These are phyloP conservation scores for Euphrasia arctica DNA, from an alignment of 305 asterid species.

Conservation along the genomic window DNA sequence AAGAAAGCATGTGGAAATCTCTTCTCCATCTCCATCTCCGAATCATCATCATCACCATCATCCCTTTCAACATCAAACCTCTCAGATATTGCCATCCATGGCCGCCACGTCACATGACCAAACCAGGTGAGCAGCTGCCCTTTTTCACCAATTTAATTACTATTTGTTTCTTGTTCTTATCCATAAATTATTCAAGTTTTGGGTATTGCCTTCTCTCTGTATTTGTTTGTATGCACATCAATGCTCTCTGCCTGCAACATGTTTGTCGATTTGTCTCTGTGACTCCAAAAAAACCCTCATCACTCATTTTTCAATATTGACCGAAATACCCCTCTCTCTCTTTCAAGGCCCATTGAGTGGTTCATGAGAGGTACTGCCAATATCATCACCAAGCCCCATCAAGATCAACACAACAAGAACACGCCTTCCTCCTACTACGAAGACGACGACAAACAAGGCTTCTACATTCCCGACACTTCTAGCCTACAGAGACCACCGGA, in stretches of 20 bases:
- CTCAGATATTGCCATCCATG: slow-evolving; percentile 26
- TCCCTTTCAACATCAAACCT: background rate
- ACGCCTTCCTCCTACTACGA: slow-evolving; percentile 16
- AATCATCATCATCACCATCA: too few species aligned
- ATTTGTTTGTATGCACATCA: slow-evolving; percentile 33
- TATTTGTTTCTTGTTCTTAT: slow-evolving; percentile 35
- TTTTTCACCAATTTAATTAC: background rate
- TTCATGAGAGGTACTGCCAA: slow-evolving; percentile 39
- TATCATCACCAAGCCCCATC: slow-evolving; percentile 29
- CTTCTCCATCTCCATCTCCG: slow-evolving; percentile 16
- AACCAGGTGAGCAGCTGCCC: slow-evolving; percentile 30
- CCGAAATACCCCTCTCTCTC: background rate
- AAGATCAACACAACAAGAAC: slow-evolving; percentile 18
- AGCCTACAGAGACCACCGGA: background rate
- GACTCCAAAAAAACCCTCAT: background rate
- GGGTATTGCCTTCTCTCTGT: slow-evolving; percentile 21
- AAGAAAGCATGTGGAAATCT: slow-evolving; percentile 87
- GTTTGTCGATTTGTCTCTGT: slow-evolving; percentile 18
- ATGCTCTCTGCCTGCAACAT: slow-evolving; percentile 8
- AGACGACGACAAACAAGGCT: slow-evolving; percentile 23
- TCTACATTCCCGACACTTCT: slow-evolving; percentile 12
- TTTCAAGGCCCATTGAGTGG: slow-evolving; percentile 44
- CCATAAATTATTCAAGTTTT: slow-evolving; percentile 4
- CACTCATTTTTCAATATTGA: background rate
- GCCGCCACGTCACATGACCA: slow-evolving; percentile 37